Conservation (phyloP, 352 stramenopile genomes). For the Pythium sukuiense region DNA sequence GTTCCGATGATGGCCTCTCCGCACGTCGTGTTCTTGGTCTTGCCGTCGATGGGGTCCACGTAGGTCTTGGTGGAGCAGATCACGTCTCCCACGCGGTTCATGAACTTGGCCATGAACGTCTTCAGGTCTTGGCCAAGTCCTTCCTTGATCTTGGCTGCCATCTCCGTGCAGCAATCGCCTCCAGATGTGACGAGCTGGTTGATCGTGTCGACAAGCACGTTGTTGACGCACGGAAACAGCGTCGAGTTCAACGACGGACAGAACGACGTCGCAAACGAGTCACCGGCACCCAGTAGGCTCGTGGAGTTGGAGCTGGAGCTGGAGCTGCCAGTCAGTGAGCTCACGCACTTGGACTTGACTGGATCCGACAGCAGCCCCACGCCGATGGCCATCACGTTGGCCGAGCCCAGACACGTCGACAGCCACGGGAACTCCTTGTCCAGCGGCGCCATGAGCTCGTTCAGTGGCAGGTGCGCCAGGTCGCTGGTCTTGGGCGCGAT, state of each 20-base stretch:
- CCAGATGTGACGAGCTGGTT: conserved; percentile 29
- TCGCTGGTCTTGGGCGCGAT: conserved; percentile 24
- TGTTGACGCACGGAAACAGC: conserved; percentile 36
- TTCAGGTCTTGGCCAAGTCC: conserved; percentile 31
- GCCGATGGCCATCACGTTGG: conserved; percentile 31
- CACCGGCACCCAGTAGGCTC: neutral
- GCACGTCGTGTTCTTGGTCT: conserved; percentile 31
- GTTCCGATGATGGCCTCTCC: conserved; percentile 21
- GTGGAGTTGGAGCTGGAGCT: neutral
- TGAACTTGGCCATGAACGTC: conserved; percentile 21
- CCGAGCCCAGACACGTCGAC: conserved; percentile 36
- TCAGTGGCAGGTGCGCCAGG: conserved; percentile 28
- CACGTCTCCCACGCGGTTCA: conserved; percentile 30
- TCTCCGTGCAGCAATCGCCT: conserved; percentile 35
- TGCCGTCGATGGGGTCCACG: conserved; percentile 10
- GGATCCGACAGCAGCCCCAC: conserved; percentile 28
- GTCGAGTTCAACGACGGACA: conserved; percentile 38
- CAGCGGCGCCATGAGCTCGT: conserved; percentile 34
- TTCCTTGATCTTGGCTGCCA: conserved; percentile 29
- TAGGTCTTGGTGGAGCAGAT: conserved; percentile 33
- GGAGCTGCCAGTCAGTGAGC: conserved; percentile 13
- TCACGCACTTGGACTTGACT: conserved; percentile 31
- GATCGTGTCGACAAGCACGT: conserved; percentile 30
- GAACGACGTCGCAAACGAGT: conserved; percentile 23
- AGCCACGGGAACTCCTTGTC: conserved; percentile 39